These are phyloP conservation scores for Micractinium sp. DNA, from an alignment of 139 green algal genomes.

Conservation along the genomic window DNA sequence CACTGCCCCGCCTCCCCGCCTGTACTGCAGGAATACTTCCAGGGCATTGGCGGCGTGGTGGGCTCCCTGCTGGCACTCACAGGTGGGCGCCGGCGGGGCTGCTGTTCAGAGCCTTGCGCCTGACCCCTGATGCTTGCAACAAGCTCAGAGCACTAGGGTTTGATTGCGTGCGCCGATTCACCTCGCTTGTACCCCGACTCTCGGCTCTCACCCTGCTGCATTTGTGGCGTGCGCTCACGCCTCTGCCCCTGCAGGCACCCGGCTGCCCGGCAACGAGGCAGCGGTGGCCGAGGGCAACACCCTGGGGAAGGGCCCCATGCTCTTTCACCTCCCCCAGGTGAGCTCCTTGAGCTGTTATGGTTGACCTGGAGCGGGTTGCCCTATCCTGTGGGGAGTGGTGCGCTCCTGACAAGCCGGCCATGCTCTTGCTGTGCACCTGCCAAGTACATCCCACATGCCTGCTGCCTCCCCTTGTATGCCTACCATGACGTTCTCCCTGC, in stretches of 20 bases:
- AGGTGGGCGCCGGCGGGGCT: not conserved
- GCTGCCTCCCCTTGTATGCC: not conserved
- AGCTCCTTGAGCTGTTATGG: not conserved
- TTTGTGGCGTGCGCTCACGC: not conserved
- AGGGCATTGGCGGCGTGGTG: conserved; percentile 56
- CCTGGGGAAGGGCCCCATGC: conserved; percentile 78
- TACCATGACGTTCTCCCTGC: not conserved
- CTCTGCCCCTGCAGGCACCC: conserved; percentile 11
- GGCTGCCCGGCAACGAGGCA: conserved; percentile 44
- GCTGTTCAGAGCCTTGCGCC: no score
- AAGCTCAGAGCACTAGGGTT: not conserved
- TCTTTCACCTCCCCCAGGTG: conserved; percentile 68
- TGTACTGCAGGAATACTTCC: conserved; percentile 55
- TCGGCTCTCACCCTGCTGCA: not conserved
- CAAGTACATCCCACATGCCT: conserved; percentile 3
- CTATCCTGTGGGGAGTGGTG: not conserved
- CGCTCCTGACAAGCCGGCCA: not conserved
- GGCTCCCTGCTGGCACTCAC: conserved; percentile 55
- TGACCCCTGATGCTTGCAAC: not conserved
- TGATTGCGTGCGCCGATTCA: no score
- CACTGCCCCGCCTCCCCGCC: not conserved
- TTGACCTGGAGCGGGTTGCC: no score
- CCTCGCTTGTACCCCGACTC: no score
- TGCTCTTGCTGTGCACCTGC: not conserved
- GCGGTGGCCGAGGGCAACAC: conserved; percentile 74